These are phyloP conservation scores for Candida sanyaensis DNA, from an alignment of 1,139 yeast genomes.

Conservation along the genomic window DNA sequence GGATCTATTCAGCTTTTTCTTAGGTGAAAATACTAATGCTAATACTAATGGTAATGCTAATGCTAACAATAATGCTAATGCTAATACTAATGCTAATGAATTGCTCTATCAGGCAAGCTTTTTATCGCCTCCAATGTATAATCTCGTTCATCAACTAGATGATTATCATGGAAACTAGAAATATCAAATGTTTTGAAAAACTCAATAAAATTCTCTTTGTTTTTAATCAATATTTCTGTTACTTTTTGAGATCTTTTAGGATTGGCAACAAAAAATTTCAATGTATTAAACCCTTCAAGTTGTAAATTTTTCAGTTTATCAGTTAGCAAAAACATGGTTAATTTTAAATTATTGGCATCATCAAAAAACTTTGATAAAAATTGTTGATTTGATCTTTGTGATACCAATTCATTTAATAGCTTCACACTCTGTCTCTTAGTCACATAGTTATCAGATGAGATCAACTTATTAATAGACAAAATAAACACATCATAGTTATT, in stretches of 20 bases:
- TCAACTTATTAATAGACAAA: slow-evolving; percentile 61
- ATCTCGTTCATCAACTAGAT: slow-evolving; percentile 76
- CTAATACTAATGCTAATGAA: not conserved
- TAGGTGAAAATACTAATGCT: no score
- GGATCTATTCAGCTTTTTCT: no score
- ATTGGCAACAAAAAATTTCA: slow-evolving; percentile 91
- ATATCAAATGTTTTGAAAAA: slow-evolving; percentile 70
- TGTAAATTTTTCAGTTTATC: slow-evolving; percentile 90
- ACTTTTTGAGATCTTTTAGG: slow-evolving; percentile 85
- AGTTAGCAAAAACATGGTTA: slow-evolving; percentile 81
- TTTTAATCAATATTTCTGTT: slow-evolving; percentile 77
- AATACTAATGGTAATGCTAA: no score
- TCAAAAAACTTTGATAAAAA: slow-evolving; percentile 79
- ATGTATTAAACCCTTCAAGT: slow-evolving; percentile 88
- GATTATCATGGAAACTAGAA: slow-evolving; percentile 64
- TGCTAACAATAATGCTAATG: no score
- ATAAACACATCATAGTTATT: slow-evolving; percentile 59
- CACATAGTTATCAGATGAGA: slow-evolving; percentile 80
- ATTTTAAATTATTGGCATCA: slow-evolving; percentile 77
- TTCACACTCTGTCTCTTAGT: slow-evolving; percentile 90
- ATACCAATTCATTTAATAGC: slow-evolving; percentile 72
- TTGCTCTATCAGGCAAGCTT: slow-evolving; percentile 52
- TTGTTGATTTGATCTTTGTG: slow-evolving; percentile 68
- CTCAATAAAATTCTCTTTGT: slow-evolving; percentile 70
- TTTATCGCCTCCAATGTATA: slow-evolving; percentile 77